Conservation (phyloP, 306 rosid genomes). For the Leucaena leucocephala region DNA sequence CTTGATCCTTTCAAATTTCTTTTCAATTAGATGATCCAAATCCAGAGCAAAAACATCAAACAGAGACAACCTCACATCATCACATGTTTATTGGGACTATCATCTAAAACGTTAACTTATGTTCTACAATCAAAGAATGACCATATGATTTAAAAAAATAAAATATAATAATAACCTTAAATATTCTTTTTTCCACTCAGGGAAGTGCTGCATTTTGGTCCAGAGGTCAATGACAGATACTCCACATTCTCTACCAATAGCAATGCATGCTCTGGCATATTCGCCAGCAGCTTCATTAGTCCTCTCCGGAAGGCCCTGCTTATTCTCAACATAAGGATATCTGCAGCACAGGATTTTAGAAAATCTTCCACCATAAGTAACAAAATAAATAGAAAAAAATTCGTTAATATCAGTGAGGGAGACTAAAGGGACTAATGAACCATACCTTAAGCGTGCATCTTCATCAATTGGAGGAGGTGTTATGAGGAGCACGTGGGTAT, state of each 20-base stretch:
- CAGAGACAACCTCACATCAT: neutral
- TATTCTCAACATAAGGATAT: constrained; percentile 60
- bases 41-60: constrained; percentile 11
- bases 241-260: constrained; percentile 64
- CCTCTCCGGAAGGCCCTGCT: constrained; percentile 74
- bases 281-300: constrained; percentile 83
- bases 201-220: constrained; percentile 78
- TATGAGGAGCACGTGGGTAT: constrained; percentile 62
- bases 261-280: constrained; percentile 68
- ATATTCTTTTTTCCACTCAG: constrained; percentile 58
- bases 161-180: constrained; percentile 48
- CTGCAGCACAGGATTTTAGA: constrained; percentile 38
- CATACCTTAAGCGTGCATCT: constrained; percentile 69
- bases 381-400: neutral
- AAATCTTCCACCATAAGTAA: neutral
- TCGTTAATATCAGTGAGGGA: neutral
- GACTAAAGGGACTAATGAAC: constrained; percentile 20
- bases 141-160: neutral
- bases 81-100: neutral
- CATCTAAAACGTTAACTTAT: constrained; percentile 10
- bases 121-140: neutral
- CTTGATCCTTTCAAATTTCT: neutral
- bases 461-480: constrained; percentile 94
- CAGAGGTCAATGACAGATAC: constrained; percentile 66
- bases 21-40: neutral